phyloP scores from a whole-genome alignment of 805 yeast species.

The Cyberlindnera xylosilytica region DNA sequence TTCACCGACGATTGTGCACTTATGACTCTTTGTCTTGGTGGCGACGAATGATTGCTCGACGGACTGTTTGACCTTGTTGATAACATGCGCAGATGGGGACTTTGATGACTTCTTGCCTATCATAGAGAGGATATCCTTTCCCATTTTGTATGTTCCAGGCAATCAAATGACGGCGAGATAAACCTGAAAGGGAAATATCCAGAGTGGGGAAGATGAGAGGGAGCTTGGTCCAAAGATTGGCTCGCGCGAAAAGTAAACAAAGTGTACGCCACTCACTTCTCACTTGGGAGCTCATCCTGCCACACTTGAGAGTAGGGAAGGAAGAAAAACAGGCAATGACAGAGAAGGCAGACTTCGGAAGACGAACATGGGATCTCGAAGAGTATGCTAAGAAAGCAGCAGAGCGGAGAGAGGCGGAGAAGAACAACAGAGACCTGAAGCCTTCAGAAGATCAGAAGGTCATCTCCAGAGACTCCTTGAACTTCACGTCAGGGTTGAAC shows the following conservation, averaged over 20 bases:
- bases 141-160: slow-evolving; percentile 11
- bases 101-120: slow-evolving; percentile 14
- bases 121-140: slow-evolving; percentile 15
- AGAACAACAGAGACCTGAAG: slow-evolving; percentile 14
- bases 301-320: no score
- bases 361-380: slow-evolving; percentile 71
- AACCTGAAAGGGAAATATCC: neutral
- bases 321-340: slow-evolving; percentile 5
- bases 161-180: neutral
- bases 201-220: neutral
- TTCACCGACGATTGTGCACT: slow-evolving; percentile 35
- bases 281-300: no score
- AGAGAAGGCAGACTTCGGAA: slow-evolving; percentile 39
- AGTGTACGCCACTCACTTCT: neutral
- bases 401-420: slow-evolving; percentile 23
- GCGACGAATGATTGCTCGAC: neutral
- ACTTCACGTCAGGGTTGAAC: slow-evolving; percentile 31
- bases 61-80: neutral
- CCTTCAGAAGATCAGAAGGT: slow-evolving; percentile 8
- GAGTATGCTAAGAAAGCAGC: slow-evolving; percentile 53
- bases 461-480: slow-evolving; percentile 19
- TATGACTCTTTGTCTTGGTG: slow-evolving; percentile 22
- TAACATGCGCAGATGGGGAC: no score
- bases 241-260: neutral
- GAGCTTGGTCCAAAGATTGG: no score